These are phyloP conservation scores for barrel medic (Medicago truncatula) DNA, from an alignment of 306 rosid genomes.

Conservation along the genomic window MtrunA17r5.0-ANR NC_053044.1:51079001-51079500, in stretches of 20 bases:
- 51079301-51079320: conserved; percentile 1
- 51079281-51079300: conserved; percentile 16
- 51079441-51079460: conserved; percentile 14
- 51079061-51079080: conserved; percentile 97
- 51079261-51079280: conserved; percentile 17
- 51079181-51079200: conserved; percentile 6
- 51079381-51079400: background rate
- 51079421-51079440: conserved; percentile 1
- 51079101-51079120: conserved; percentile 51
- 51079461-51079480: conserved; percentile 2
- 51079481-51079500: conserved; percentile 6
- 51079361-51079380: background rate
- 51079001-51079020: conserved; percentile 94
- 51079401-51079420: conserved; percentile 3
- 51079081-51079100: conserved; percentile 98
- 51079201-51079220: conserved; percentile 6
- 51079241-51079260: conserved; percentile 11
- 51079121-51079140: conserved; percentile 19
- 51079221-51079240: conserved; percentile 13
- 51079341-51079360: background rate
- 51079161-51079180: conserved; percentile 30
- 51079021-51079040: conserved; percentile 98
- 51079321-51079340: conserved; percentile 4
- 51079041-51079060: conserved; percentile 98
- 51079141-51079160: conserved; percentile 26